Evolutionary conservation across 345 rosid species (phyloP), one percentile per base, ranked within the genome.

Genomic region (Hirschfeldia incana): DNA sequence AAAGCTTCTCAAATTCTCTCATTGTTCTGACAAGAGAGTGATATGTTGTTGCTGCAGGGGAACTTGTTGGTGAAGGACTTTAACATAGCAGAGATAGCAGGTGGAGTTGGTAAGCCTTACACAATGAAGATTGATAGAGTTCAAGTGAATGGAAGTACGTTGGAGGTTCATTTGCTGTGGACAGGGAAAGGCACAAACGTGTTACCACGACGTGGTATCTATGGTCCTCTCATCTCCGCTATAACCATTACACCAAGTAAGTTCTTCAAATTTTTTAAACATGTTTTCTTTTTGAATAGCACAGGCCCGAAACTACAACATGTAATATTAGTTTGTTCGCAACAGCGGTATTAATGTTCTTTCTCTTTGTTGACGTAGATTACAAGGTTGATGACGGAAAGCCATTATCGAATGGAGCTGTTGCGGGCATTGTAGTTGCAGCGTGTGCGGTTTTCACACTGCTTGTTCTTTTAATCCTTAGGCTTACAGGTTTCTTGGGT

Each of bases 211-310:
- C 71, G 93, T 69, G 92, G 91, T 39, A 88, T 83, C 59, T 88
- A 92, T 69, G 99, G 98, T 30, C 99, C 99, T 75, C 94, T 95
- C 64, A 88, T 95, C 77, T 90, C 94, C 8, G 99, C 89, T 51
- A 89, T 89, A 68, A 76, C 90, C 11, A 80, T 95, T 51, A 89
- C 92, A 64, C 92, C 94, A 8, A 89, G 98, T 92, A 82, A 79
- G 97, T 76, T n/a, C 17, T 21, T 4, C 4, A 15, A 68, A 26
- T 28, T 49, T 34, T 34, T 0, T 16, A 26, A 70, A 15, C 21
- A 26, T 67, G 2, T 1, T 21, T 13, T 61, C 0, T 21, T 13
- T 61, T 39, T 21, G 21, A 21, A 21, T 21, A 21, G 21, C 21
- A 21, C 21, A 21, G 21, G 21, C 21, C 21, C 21, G 46, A 39